Evolutionary conservation across 345 rosid genomes (phyloP).

Genomic region (Melastoma malabathricum): DNA sequence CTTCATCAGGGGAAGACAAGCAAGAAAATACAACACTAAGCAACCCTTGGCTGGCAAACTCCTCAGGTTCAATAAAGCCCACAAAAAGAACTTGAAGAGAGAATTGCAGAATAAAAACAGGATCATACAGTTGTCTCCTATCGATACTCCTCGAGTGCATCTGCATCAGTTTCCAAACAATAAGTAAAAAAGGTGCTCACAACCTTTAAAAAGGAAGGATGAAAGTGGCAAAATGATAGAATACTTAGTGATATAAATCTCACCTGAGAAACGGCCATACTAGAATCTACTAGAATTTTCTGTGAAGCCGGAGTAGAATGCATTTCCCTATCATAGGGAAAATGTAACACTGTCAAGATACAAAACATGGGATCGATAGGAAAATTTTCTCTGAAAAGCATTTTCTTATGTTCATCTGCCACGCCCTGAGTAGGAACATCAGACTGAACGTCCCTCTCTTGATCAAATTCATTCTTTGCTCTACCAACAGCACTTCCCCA

Average conservation of each 20-base stretch:
- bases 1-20: constrained; percentile 72
- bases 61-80: constrained; percentile 64
- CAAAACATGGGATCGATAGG: constrained; percentile 62
- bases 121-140: constrained; percentile 47
- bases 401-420: constrained; percentile 37
- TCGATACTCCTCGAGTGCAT: constrained; percentile 16
- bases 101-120: constrained; percentile 63
- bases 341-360: constrained; percentile 49
- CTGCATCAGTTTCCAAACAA: constrained; percentile 49
- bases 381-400: constrained; percentile 67
- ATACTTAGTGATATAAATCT: no score
- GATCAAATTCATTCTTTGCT: constrained; percentile 35
- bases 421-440: constrained; percentile 21
- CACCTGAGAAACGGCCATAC: not conserved
- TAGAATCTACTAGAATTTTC: constrained; percentile 2
- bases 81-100: constrained; percentile 42
- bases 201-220: constrained; percentile 18
- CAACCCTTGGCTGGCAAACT: constrained; percentile 78
- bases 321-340: constrained; percentile 49
- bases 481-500: constrained; percentile 70
- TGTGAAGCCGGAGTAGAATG: constrained; percentile 9
- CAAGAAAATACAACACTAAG: constrained; percentile 75
- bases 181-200: constrained; percentile 15
- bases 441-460: constrained; percentile 30
- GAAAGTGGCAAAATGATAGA: no score